Conservation (phyloP, 257 asterid genomes). For the Lycium ferocissimum region DNA sequence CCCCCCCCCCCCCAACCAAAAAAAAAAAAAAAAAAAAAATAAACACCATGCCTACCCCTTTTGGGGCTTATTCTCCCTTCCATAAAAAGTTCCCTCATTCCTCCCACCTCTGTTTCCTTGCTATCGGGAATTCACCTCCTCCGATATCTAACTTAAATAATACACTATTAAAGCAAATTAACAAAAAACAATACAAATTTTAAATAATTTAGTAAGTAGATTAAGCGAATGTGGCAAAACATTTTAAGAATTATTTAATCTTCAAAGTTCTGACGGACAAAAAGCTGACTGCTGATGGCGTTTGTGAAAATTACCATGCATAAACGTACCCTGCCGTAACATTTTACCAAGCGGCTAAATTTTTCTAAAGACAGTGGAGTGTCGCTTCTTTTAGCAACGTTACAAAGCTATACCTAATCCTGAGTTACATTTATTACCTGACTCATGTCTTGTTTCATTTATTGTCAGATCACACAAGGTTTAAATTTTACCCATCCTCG, state of each 20-base stretch:
- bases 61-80: neutral
- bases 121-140: neutral
- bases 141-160: neutral
- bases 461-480: neutral
- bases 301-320: neutral
- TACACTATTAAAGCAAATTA: neutral
- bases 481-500: neutral
- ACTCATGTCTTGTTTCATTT: neutral
- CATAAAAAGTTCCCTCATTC: neutral
- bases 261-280: neutral
- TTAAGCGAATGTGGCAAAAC: neutral
- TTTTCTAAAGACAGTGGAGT: neutral
- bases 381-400: neutral
- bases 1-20: neutral
- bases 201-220: neutral
- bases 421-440: neutral
- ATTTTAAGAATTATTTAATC: neutral
- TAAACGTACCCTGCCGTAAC: neutral
- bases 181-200: neutral
- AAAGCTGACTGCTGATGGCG: neutral
- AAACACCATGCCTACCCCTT: neutral
- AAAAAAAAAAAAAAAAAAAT: too few relatives aligned
- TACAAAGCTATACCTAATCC: neutral
- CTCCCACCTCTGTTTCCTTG: neutral
- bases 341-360: neutral